These are phyloP conservation scores for Aspergillus pseudoglaucus DNA, from an alignment of 2,329 filamentous ascomycete genomes.

Conservation along the genomic window DNA sequence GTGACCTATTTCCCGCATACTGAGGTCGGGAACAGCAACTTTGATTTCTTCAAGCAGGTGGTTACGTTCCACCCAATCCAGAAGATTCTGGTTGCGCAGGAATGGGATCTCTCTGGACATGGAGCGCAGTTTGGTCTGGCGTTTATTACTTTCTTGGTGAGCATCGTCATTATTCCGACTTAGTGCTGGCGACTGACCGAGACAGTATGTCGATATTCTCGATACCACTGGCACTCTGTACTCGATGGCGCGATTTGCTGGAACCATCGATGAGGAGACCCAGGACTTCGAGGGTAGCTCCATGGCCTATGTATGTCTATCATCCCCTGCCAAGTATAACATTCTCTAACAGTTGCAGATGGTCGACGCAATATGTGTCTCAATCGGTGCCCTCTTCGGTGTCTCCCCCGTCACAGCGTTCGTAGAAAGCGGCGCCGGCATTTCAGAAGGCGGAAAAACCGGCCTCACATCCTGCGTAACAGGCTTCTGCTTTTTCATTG, in stretches of 20 bases:
- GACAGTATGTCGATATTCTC: constrained; percentile 73
- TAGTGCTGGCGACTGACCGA: background rate
- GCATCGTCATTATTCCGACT: background rate
- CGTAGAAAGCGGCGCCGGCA: constrained; percentile 83
- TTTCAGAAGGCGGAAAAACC: constrained; percentile 78
- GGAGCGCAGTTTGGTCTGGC: constrained; percentile 74
- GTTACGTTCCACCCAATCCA: constrained; percentile 75
- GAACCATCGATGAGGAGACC: constrained; percentile 71
- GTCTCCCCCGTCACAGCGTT: constrained; percentile 78
- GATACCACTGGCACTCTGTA: constrained; percentile 83
- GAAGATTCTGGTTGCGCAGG: constrained; percentile 61
- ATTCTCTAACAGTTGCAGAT: constrained; percentile 32
- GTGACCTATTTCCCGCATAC: constrained; percentile 80
- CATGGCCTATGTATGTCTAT: constrained; percentile 58
- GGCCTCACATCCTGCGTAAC: constrained; percentile 75
- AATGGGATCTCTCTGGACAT: constrained; percentile 64
- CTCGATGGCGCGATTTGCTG: constrained; percentile 79
- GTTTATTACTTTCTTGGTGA: constrained; percentile 69
- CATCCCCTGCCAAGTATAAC: background rate
- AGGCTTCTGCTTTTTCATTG: constrained; percentile 77
- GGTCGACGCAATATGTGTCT: constrained; percentile 73
- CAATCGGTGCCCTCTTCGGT: constrained; percentile 72
- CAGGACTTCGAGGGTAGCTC: constrained; percentile 84
- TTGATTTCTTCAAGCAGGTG: constrained; percentile 84
- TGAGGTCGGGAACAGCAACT: constrained; percentile 59